Evolutionary conservation across 345 rosid species (phyloP), one percentile per base, ranked within the genome.

Genomic region (Bruguiera gymnorhiza): DNA sequence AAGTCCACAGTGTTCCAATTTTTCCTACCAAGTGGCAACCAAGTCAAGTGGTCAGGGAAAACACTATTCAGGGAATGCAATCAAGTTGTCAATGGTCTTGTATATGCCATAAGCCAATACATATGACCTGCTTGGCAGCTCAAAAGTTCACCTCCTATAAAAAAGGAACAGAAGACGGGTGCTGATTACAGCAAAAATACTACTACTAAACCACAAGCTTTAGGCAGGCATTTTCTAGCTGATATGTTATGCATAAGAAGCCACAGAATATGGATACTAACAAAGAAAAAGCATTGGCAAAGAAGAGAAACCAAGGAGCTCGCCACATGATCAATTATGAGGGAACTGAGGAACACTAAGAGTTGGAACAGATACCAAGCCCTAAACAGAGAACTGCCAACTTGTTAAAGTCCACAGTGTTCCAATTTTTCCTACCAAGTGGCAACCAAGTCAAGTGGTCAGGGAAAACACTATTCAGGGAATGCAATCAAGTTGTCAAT

Each of bases 71-170:
- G 11, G 21, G 27, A 54, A 54, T 8, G 59, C 11, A 1, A 37
- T 37, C 13, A 1, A 36, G 39, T 37, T 8, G 43, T 37, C 43
- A 37, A 37, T 10, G 1, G 43, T 37, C 43, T 37, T 8, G 11
- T 37, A 37, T 8, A 37, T 23, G 54, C 34, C 54, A 75, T 18
- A 26, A 48, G 18, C 15, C 26, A 60, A 54, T 18, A 69, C 21
- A 61, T 19, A 43, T 39, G 37, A 70, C 24, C 67, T 56, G 37
- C 65, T 51, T 43, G 6, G 20, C n/a, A 65, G 10, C 46, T 54
- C 32, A 34, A 58, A 4, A 19, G 31, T 26, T 39, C 63, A 66
- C n/a, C n/a, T n/a, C n/a, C n/a, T n/a, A n/a, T n/a, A 23, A 8
- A 10, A 55, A 3, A 21, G 30, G 15, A 5, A 55, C 27, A 55